Evolutionary conservation across 345 rosid species (phyloP), one percentile per base, ranked within the genome.

Genomic region (Populus tremula): DNA sequence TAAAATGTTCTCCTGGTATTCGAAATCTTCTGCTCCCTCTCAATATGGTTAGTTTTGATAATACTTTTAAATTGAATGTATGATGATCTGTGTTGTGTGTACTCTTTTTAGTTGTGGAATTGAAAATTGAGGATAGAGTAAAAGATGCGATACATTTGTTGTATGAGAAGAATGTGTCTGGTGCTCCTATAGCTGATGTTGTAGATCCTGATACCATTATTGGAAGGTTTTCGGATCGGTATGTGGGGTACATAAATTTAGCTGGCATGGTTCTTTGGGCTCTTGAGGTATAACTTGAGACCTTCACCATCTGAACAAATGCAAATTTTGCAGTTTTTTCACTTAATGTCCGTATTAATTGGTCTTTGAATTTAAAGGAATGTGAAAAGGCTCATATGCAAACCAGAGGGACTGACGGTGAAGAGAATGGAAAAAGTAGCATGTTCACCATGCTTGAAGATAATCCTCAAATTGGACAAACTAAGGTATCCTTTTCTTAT

Each of bases 241-340:
- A 85, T 63, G 80, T 88, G 59, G 88, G 91, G 38, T 83, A 82
- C 73, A 72, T 85, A 5, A 86, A 85, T 78, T 78, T 88, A 43
- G 70, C 84, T 6, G 73, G 80, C 69, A 45, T 85, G 80, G 69
- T 88, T 80, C 86, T 84, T 54, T 84, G 89, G 91, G 82, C 82
- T 78, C 75, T 84, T 39, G 74, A 79, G 88, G 88, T 83, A 69
- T 31, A 70, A 39, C 8, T 10, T 41, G 45, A 9, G 45, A 41
- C 62, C 67, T 41, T 29, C 33, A 47, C 8, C 45, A 3, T 5
- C 27, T 50, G 3, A 69, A 11, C 25, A 29, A 29, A 12, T 13
- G 31, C 16, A 47, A 13, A 13, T 47, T 47, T 47, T 47, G 5
- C 50, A 47, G 50, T 47, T 47, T 47, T 47, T 1, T 47, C 50